These are phyloP conservation scores for Boletus rubroflammeus DNA, from an alignment of 768 basidiomycete species.

Conservation along the genomic window DNA sequence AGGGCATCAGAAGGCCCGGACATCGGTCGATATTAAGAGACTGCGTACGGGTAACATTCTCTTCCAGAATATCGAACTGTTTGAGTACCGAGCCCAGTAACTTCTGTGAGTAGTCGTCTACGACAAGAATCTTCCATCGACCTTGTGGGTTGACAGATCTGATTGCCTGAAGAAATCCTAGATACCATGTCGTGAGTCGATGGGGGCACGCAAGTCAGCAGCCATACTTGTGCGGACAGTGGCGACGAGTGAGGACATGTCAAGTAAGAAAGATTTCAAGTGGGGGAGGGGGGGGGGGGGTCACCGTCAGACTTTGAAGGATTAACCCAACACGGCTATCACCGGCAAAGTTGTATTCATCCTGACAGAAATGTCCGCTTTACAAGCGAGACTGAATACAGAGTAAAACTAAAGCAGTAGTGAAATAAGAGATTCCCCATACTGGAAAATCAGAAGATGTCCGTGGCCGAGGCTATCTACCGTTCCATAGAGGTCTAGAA, in stretches of 20 bases:
- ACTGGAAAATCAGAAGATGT: conserved; percentile 11
- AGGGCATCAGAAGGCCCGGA: conserved; percentile 7
- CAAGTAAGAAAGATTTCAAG: neutral
- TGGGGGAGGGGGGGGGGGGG: too few relatives aligned
- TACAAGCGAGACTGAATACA: conserved; percentile 7
- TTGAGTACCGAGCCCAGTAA: conserved; percentile 83
- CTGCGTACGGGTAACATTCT: conserved; percentile 90
- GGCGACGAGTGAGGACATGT: conserved; percentile 45
- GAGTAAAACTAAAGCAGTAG: conserved; percentile 4
- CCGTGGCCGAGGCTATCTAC: conserved; percentile 21
- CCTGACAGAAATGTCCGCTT: neutral
- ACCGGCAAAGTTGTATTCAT: neutral
- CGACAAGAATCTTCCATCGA: conserved; percentile 96
- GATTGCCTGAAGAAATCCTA: conserved; percentile 86
- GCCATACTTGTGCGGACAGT: conserved; percentile 45
- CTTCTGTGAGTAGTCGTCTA: conserved; percentile 88
- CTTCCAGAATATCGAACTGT: conserved; percentile 90
- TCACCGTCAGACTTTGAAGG: neutral
- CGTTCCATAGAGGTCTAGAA: conserved; percentile 10
- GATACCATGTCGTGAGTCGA: conserved; percentile 1
- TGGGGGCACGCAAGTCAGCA: neutral
- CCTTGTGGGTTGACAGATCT: conserved; percentile 82
- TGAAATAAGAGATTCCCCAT: conserved; percentile 5
- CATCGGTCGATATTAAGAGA: neutral
- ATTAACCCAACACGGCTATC: conserved; percentile 19